Conservation (phyloP, 169 alveolate species). For the Plasmodium inui region DNA sequence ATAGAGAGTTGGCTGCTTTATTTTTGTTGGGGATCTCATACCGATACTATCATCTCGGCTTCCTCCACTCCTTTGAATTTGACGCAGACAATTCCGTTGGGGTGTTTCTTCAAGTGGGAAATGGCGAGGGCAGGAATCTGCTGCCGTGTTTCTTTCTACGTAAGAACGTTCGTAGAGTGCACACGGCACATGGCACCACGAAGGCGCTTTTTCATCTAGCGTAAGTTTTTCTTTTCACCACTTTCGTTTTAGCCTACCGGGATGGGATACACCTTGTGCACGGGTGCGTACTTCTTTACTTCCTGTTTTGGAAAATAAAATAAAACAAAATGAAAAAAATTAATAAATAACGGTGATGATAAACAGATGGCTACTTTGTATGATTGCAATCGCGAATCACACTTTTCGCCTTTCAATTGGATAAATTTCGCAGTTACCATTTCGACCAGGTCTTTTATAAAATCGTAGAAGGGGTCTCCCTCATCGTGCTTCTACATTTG, state of each 20-base stretch:
- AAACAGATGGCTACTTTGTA: background rate
- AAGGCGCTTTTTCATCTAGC: constrained; percentile 73
- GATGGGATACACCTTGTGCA: constrained; percentile 70
- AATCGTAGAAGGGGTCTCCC: constrained; percentile 79
- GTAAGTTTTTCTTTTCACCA: background rate
- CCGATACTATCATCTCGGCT: constrained; percentile 84
- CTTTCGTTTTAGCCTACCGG: constrained; percentile 58
- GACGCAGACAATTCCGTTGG: constrained; percentile 90
- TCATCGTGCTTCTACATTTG: constrained; percentile 77
- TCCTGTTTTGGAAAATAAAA: constrained; percentile 26
- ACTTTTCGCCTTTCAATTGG: background rate
- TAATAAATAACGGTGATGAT: background rate
- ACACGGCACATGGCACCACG: constrained; percentile 70
- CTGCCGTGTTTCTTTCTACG: background rate
- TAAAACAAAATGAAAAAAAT: background rate
- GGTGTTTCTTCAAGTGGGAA: constrained; percentile 86
- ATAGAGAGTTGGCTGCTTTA: background rate
- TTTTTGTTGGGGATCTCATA: background rate
- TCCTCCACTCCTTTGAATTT: constrained; percentile 87
- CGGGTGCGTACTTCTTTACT: constrained; percentile 57
- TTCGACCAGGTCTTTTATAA: constrained; percentile 71
- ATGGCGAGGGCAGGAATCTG: constrained; percentile 37
- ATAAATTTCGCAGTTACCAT: constrained; percentile 22
- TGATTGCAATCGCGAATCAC: background rate
- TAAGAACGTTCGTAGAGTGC: background rate